These are phyloP conservation scores for Cladosporium sp. DNA, from an alignment of 2,329 filamentous ascomycete genomes.

Conservation along the genomic window DNA sequence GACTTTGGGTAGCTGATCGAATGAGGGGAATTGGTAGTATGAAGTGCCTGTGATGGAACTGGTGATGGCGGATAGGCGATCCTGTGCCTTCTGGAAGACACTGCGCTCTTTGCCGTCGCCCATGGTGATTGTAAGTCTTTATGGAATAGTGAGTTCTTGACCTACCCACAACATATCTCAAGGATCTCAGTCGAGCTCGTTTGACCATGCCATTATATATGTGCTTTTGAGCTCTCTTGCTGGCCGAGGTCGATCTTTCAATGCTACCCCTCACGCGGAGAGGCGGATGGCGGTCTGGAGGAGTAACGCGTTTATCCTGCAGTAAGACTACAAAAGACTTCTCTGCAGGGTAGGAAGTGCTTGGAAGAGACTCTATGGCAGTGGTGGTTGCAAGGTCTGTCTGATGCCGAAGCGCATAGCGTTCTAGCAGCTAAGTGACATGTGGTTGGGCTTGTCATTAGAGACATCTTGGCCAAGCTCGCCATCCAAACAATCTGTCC, in stretches of 20 bases:
- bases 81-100: slow-evolving; percentile 28
- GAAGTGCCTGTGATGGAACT: slow-evolving; percentile 23
- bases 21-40: slow-evolving; percentile 25
- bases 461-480: not conserved
- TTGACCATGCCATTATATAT: not conserved
- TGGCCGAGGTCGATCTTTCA: slow-evolving; percentile 17
- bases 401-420: not conserved
- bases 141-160: not conserved
- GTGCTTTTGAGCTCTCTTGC: slow-evolving; percentile 2
- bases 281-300: not conserved
- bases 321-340: not conserved
- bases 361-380: not conserved
- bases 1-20: slow-evolving; percentile 31
- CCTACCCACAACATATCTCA: not conserved
- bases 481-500: not conserved
- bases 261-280: slow-evolving; percentile 15
- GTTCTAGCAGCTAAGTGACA: not conserved
- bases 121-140: slow-evolving; percentile 20
- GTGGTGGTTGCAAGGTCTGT: not conserved
- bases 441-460: not conserved
- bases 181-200: not conserved
- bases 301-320: not conserved
- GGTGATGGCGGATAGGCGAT: slow-evolving; percentile 30
- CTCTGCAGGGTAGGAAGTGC: not conserved
- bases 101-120: slow-evolving; percentile 26